phyloP scores from a whole-genome alignment of 768 basidiomycete species.

The Antrodiella citrinella region DNA sequence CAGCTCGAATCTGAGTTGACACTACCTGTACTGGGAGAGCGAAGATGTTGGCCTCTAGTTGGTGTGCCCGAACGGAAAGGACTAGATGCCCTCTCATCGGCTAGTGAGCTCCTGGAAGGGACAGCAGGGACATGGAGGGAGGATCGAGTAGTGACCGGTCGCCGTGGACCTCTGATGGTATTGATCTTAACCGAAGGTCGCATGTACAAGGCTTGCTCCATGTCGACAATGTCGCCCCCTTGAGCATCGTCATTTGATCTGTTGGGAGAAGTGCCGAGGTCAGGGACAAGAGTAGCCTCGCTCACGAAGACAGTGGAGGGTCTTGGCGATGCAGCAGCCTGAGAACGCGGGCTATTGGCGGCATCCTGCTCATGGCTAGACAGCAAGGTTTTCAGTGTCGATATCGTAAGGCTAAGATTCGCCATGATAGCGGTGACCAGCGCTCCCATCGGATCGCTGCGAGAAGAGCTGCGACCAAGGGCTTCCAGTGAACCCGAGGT shows the following conservation, averaged over 20 bases:
- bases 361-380: background rate
- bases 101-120: no score
- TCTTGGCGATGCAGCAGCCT: background rate
- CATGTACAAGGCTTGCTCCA: background rate
- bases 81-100: no score
- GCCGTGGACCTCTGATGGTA: no score
- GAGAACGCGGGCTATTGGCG: no score
- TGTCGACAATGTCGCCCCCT: background rate
- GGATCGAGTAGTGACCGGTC: no score
- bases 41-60: background rate
- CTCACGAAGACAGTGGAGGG: background rate
- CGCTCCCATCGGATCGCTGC: background rate
- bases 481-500: slow-evolving; percentile 24
- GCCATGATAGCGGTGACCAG: background rate
- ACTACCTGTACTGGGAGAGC: background rate
- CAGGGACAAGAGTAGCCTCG: background rate
- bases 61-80: background rate
- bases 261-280: background rate
- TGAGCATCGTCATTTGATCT: background rate
- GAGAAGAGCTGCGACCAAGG: background rate
- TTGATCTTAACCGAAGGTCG: background rate
- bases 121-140: no score
- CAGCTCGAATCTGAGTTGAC: background rate
- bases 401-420: background rate
- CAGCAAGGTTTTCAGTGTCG: background rate